Evolutionary conservation across 306 rosid genomes (phyloP).

Genomic region (Prunus armeniaca): DNA sequence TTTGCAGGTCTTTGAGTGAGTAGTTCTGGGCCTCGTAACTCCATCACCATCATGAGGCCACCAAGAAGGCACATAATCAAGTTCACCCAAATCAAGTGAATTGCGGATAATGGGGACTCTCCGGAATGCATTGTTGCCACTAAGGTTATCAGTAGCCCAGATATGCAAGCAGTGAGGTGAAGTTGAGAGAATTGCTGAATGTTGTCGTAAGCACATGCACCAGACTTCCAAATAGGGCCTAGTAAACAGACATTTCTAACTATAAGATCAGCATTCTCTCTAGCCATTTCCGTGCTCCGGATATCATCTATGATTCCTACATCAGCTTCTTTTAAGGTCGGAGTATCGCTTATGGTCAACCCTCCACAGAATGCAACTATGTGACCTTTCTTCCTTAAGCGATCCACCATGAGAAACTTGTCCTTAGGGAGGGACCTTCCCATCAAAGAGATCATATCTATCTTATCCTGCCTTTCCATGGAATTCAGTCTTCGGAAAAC

Average conservation of each 20-base stretch:
- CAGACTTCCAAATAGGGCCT: constrained; percentile 21
- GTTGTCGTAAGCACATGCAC: constrained; percentile 40
- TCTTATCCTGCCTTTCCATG: constrained; percentile 10
- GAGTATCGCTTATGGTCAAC: constrained; percentile 23
- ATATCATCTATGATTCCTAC: constrained; percentile 31
- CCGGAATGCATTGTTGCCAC: constrained; percentile 44
- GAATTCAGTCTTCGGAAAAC: constrained; percentile 18
- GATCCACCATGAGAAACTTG: constrained; percentile 39
- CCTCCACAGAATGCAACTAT: constrained; percentile 56
- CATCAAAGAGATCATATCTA: constrained; percentile 32
- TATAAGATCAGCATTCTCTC: constrained; percentile 26
- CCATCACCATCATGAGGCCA: constrained; percentile 53
- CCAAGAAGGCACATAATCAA: constrained; percentile 42
- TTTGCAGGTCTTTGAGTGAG: constrained; percentile 10
- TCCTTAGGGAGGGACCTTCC: constrained; percentile 42
- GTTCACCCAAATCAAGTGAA: constrained; percentile 58
- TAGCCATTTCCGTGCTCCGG: constrained; percentile 20
- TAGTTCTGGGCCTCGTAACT: constrained; percentile 25
- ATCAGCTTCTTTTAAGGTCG: constrained; percentile 46
- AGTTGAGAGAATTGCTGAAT: constrained; percentile 58
- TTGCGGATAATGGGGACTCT: constrained; percentile 46
- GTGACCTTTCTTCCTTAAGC: constrained; percentile 31
- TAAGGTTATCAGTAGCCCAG: constrained; percentile 41
- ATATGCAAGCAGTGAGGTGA: constrained; percentile 42
- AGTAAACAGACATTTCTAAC: constrained; percentile 24